Conservation (phyloP, 805 yeast genomes). For the Lipomyces lipofer region DNA sequence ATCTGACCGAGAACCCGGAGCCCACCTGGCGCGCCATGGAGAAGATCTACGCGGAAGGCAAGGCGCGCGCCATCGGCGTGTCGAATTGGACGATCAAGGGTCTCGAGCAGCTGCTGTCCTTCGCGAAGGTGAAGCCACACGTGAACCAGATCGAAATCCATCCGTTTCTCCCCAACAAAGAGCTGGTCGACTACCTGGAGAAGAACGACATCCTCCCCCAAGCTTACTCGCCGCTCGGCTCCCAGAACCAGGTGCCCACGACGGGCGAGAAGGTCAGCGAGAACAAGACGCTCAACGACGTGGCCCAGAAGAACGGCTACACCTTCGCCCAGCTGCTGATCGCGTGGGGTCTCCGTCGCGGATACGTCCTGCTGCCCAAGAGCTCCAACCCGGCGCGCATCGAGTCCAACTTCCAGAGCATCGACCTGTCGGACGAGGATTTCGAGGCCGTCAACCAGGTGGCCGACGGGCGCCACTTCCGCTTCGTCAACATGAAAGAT, state of each 20-base stretch:
- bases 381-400: slow-evolving; percentile 69
- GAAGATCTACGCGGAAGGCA: slow-evolving; percentile 47
- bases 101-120: slow-evolving; percentile 31
- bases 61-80: slow-evolving; percentile 68
- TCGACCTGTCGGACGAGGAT: slow-evolving; percentile 47
- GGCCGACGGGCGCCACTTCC: slow-evolving; percentile 3
- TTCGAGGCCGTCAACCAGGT: slow-evolving; percentile 33
- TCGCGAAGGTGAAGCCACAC: slow-evolving; percentile 58
- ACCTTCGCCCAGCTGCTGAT: slow-evolving; percentile 54
- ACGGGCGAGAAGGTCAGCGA: slow-evolving; percentile 55
- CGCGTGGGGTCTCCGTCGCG: slow-evolving; percentile 48
- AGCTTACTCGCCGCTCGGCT: slow-evolving; percentile 79
- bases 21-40: slow-evolving; percentile 64
- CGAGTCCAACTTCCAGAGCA: slow-evolving; percentile 42
- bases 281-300: slow-evolving; percentile 43
- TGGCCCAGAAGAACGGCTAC: slow-evolving; percentile 58
- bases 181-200: slow-evolving; percentile 54
- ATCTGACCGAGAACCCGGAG: slow-evolving; percentile 4
- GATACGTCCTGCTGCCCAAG: slow-evolving; percentile 31
- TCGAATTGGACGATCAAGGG: slow-evolving; percentile 60
- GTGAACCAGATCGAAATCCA: slow-evolving; percentile 77
- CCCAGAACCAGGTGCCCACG: slow-evolving; percentile 48
- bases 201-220: slow-evolving; percentile 57
- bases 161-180: slow-evolving; percentile 66
- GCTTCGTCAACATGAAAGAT: slow-evolving; percentile 8